Conservation (phyloP, 192 early-diverging fungal genomes). For the Backusella tuberculispora region DNA sequence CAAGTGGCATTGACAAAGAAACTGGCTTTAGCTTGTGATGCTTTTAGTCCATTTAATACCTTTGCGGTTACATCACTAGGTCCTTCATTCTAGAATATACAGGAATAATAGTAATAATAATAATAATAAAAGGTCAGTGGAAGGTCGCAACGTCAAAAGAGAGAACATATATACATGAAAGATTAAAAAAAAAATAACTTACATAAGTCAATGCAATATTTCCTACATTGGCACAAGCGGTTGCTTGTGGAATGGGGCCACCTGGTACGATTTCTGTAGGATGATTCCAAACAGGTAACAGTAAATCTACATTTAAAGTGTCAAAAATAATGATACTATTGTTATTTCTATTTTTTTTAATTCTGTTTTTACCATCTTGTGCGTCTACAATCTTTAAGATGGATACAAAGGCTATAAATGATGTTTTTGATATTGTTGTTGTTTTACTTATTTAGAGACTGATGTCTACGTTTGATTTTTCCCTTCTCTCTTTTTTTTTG, state of each 20-base stretch:
- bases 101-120: background rate
- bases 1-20: conserved; percentile 59
- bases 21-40: conserved; percentile 51
- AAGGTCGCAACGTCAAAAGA: background rate
- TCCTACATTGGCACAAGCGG: conserved; percentile 51
- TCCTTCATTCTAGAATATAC: conserved; percentile 45
- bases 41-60: conserved; percentile 53
- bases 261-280: conserved; percentile 24
- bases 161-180: background rate
- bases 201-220: conserved; percentile 54
- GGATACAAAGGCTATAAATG: background rate
- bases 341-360: background rate
- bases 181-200: background rate
- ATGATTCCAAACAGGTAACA: conserved; percentile 43
- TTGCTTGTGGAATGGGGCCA: conserved; percentile 39
- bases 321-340: background rate
- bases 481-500: background rate
- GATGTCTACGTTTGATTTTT: background rate
- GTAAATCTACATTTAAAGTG: conserved; percentile 11
- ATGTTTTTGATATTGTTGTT: background rate
- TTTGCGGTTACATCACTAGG: conserved; percentile 60
- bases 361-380: background rate
- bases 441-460: background rate
- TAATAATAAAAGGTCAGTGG: background rate
- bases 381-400: conserved; percentile 4